Conservation (phyloP, 2,329 filamentous ascomycete genomes). For the Fusarium compactum region DNA sequence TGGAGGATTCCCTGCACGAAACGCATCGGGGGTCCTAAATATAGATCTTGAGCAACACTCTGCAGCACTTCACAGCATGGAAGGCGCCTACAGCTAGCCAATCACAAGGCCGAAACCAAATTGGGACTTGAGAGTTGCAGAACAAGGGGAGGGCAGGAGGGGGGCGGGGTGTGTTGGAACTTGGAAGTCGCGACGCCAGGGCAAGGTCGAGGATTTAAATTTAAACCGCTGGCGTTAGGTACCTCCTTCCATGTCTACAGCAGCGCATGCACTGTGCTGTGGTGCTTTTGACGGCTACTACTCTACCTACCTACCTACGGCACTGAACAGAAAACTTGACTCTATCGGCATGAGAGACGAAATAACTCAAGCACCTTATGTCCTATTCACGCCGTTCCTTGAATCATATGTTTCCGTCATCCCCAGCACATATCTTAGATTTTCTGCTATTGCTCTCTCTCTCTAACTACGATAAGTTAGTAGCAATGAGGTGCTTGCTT, state of each 20-base stretch:
- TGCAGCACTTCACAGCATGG: conserved; percentile 40
- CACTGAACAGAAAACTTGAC: background rate
- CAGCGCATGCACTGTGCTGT: conserved; percentile 37
- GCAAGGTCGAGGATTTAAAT: conserved; percentile 44
- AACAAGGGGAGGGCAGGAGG: conserved; percentile 9
- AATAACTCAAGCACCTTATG: background rate
- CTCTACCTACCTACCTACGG: background rate
- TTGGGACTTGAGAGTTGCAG: conserved; percentile 44
- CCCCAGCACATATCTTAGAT: background rate
- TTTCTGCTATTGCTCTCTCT: background rate
- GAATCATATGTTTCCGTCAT: background rate
- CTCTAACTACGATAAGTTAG: background rate
- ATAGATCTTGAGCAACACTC: conserved; percentile 46
- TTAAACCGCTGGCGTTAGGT: conserved; percentile 42
- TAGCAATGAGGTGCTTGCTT: conserved; percentile 10
- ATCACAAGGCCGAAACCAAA: conserved; percentile 45
- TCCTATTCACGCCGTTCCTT: background rate
- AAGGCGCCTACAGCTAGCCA: conserved; percentile 50
- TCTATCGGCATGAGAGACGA: background rate
- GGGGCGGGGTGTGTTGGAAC: conserved; percentile 7
- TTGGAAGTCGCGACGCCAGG: conserved; percentile 17
- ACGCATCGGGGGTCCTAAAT: conserved; percentile 50
- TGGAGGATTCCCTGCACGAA: conserved; percentile 45
- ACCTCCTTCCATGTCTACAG: conserved; percentile 28
- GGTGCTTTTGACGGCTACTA: background rate